Evolutionary conservation across 2,329 filamentous ascomycete genomes (phyloP).

Genomic region (Botrytis porri): DNA sequence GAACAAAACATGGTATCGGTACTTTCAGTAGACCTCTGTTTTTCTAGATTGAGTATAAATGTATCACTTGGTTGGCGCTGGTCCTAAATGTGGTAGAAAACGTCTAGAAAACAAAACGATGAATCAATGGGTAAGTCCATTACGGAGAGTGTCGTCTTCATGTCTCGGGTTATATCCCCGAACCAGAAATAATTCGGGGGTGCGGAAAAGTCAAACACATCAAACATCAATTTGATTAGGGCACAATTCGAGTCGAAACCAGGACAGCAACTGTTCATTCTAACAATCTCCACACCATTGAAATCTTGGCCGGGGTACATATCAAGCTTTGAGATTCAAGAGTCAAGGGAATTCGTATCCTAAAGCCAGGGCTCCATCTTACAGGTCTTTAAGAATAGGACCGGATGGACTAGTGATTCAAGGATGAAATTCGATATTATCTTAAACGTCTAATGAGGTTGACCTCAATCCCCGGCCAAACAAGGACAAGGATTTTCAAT

Average conservation of each 20-base stretch:
- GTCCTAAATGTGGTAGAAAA: neutral
- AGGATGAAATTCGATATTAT: slow-evolving; percentile 15
- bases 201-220: slow-evolving; percentile 3
- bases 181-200: neutral
- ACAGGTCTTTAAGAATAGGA: neutral
- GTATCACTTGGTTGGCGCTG: neutral
- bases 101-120: neutral
- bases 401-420: slow-evolving; percentile 1
- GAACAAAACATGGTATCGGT: slow-evolving; percentile 2
- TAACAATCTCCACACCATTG: neutral
- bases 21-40: neutral
- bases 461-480: neutral
- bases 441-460: slow-evolving; percentile 15
- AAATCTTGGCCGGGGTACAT: neutral
- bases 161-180: neutral
- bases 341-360: neutral
- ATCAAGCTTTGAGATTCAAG: neutral
- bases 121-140: neutral
- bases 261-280: slow-evolving; percentile 1
- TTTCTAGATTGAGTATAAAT: neutral
- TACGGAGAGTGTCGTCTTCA: neutral
- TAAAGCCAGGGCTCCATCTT: neutral
- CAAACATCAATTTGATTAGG: neutral
- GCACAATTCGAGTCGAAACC: neutral
- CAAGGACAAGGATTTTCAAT: slow-evolving; percentile 13